Evolutionary conservation across 331 rosid genomes (phyloP).

Genomic region (Quercus tomentella): DNA sequence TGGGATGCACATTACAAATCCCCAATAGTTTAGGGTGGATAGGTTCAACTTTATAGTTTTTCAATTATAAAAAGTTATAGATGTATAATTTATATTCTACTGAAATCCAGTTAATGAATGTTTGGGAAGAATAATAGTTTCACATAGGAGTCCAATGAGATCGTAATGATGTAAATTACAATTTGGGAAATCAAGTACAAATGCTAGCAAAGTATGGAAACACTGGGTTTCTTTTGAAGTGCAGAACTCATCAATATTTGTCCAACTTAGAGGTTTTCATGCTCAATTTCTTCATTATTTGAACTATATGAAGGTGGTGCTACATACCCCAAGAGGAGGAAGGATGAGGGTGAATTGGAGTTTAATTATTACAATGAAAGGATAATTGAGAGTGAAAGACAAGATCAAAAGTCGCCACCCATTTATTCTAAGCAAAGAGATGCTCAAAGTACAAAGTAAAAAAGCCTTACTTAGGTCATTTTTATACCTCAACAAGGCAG

Average conservation of each 20-base stretch:
- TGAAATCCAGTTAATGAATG: background rate
- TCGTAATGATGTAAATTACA: background rate
- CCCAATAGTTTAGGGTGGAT: too few relatives aligned
- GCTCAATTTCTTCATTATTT: background rate
- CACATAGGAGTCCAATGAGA: background rate
- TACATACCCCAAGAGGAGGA: background rate
- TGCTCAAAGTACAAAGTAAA: slow-evolving; percentile 28
- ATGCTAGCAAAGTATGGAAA: too few relatives aligned
- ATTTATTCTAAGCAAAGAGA: slow-evolving; percentile 29
- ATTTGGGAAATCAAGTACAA: too few relatives aligned
- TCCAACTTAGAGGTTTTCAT: background rate
- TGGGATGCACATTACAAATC: too few relatives aligned
- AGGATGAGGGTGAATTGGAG: background rate
- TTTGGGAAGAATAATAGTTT: background rate
- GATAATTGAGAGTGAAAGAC: background rate
- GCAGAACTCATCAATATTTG: too few relatives aligned
- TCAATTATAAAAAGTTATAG: too few relatives aligned
- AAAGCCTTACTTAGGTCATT: slow-evolving; percentile 25
- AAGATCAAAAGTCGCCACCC: slow-evolving; percentile 11
- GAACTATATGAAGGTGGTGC: background rate
- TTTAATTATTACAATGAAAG: background rate
- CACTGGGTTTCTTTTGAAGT: too few relatives aligned
- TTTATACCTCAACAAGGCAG: slow-evolving; percentile 1
- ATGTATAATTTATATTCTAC: too few relatives aligned
- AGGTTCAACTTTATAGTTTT: too few relatives aligned